Base-by-base conservation (phyloP, 108 stramenopile genomes). In the Pseudonitzschia pungens region DNA sequence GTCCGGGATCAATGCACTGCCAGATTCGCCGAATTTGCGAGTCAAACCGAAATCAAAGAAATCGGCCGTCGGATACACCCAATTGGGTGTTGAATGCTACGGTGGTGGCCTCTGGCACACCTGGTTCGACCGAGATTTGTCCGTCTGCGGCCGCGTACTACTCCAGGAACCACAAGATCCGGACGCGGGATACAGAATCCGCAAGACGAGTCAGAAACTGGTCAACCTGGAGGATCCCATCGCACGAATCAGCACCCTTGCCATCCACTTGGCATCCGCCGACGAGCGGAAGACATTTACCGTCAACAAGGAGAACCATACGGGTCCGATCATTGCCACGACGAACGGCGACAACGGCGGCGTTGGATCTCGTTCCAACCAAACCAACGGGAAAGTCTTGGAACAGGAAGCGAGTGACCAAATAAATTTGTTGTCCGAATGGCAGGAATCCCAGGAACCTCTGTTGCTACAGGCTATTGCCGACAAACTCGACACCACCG, bases 291-390 rank as follows among this genome's bases (percentile, higher is more conserved):
- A 76, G 4, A 59, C 78, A 45, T 88, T 95, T 75, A 76, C 79
- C 69, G 81, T 91, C 48, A 98, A 98, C 78, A 92, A 96, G 69
- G 96, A 98, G 72, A 84, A 84, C 40, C 96, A 98, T 82, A 80
- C 90, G 29, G 74, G 83, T 65, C 96, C 97, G 32, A 85, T 97
- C 31, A 72, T 98, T 29, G 94, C 91, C 11, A 95, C 96, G 9
- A 71, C 77, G 69, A 24, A 51, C 15, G n/a, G 5, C 14, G 29
- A 11, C 40, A 64, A 54, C 60, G 41, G 15, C 33, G 27, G n/a
- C 65, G 51, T 65, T 40, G 26, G n/a, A 70, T 48, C 63, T 20
- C 36, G 48, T 24, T 45, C 69, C 3, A 81, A 78, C 22, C 71
- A 69, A 31, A 48, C 26, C 18, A 72, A 56, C 53, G 71, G 68